Evolutionary conservation across 2,329 filamentous ascomycete genomes (phyloP).

Genomic region (Xylariomycetidae sp.): DNA sequence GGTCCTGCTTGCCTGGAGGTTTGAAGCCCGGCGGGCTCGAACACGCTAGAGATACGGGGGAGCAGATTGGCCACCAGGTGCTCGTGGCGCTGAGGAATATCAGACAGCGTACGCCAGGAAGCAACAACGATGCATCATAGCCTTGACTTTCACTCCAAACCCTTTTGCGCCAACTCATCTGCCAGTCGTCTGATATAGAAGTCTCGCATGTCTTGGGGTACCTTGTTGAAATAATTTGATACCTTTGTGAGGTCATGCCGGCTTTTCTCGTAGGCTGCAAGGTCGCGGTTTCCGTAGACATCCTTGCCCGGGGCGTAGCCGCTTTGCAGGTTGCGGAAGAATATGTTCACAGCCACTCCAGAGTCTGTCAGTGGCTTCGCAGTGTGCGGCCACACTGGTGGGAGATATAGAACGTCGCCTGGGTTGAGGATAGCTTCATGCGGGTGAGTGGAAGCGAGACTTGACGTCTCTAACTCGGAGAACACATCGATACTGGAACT

Average conservation of each 20-base stretch:
- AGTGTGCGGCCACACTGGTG: conserved; percentile 79
- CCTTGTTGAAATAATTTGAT: conserved; percentile 52
- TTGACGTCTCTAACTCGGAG: conserved; percentile 33
- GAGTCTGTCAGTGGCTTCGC: conserved; percentile 51
- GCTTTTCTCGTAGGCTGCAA: conserved; percentile 79
- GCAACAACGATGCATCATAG: not conserved
- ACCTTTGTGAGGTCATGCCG: conserved; percentile 67
- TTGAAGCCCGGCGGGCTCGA: conserved; percentile 35
- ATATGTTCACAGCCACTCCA: conserved; percentile 82
- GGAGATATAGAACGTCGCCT: conserved; percentile 75
- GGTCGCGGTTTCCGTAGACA: conserved; percentile 81
- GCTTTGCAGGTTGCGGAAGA: conserved; percentile 66
- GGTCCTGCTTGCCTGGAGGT: conserved; percentile 36
- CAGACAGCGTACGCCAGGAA: not conserved
- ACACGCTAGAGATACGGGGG: conserved; percentile 30
- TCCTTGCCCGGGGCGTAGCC: conserved; percentile 71
- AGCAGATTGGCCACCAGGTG: conserved; percentile 28
- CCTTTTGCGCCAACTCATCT: conserved; percentile 49
- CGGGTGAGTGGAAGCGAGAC: conserved; percentile 49
- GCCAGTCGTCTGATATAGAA: conserved; percentile 73
- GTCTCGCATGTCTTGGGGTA: conserved; percentile 60
- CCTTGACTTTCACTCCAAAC: conserved; percentile 5
- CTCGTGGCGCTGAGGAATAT: conserved; percentile 1
- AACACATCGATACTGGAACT: conserved; percentile 76
- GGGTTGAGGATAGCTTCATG: conserved; percentile 60